phyloP scores from a whole-genome alignment of 768 basidiomycete genomes.

The Boletus subparvulus region DNA sequence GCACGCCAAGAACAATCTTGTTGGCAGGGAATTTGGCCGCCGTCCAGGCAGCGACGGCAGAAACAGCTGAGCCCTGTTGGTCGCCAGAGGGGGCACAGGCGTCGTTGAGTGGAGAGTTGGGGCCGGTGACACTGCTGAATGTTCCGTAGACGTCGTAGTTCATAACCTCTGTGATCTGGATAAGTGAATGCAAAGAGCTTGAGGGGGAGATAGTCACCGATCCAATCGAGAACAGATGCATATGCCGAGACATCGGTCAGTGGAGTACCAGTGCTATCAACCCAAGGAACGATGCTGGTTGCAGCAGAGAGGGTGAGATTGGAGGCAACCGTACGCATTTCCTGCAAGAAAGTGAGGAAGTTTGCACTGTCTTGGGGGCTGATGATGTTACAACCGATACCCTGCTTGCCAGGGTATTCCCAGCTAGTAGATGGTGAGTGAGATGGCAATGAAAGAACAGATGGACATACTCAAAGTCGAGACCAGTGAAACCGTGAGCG shows the following conservation, averaged over 20 bases:
- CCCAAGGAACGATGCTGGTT: slow-evolving; percentile 63
- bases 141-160: slow-evolving; percentile 66
- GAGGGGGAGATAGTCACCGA: slow-evolving; percentile 41
- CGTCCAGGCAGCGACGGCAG: slow-evolving; percentile 73
- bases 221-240: slow-evolving; percentile 69
- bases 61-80: slow-evolving; percentile 72
- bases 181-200: not conserved
- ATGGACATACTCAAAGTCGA: slow-evolving; percentile 63
- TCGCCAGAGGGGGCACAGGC: slow-evolving; percentile 59
- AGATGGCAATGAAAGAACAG: not conserved
- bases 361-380: slow-evolving; percentile 70
- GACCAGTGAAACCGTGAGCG: slow-evolving; percentile 54
- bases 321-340: slow-evolving; percentile 55
- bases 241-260: slow-evolving; percentile 64
- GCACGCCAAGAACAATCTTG: slow-evolving; percentile 81
- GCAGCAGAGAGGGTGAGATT: slow-evolving; percentile 75
- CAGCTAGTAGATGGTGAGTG: slow-evolving; percentile 48
- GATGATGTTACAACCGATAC: slow-evolving; percentile 68
- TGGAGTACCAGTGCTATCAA: slow-evolving; percentile 53
- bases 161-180: slow-evolving; percentile 54
- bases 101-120: slow-evolving; percentile 84
- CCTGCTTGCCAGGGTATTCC: slow-evolving; percentile 77
- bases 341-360: slow-evolving; percentile 73
- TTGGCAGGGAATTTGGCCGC: slow-evolving; percentile 69
- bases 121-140: slow-evolving; percentile 58